Percentiles rank a stretch among this genome's conserved stretches.
Conservation (phyloP, 208 protist species). For the Naegleria fowleri region DNA sequence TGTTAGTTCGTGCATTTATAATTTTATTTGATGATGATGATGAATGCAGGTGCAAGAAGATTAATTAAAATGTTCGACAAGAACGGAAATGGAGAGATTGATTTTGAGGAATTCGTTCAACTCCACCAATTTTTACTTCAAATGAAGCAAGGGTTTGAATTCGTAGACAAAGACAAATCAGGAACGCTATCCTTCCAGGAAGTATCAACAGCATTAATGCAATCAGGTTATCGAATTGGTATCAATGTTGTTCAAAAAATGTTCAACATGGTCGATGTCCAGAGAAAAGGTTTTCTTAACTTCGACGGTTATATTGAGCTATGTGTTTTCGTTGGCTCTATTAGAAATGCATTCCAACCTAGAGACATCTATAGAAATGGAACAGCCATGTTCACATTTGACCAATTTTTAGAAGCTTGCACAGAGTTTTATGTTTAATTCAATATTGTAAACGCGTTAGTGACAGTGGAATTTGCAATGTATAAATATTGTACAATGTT, state of each 20-base stretch:
- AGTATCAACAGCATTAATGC: slow-evolving; percentile 2
- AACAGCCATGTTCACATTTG: background rate
- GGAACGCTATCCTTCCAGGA: slow-evolving; percentile 23
- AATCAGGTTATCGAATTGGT: slow-evolving; percentile 3
- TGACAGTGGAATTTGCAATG: too few relatives aligned
- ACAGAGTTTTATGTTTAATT: background rate
- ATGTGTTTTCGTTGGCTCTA: background rate
- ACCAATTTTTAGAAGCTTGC: background rate
- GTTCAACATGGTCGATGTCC: slow-evolving; percentile 20
- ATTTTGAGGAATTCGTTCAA: slow-evolving; percentile 62
- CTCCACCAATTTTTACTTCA: slow-evolving; percentile 44
- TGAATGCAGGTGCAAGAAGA: slow-evolving; percentile 65
- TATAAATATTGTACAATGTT: too few relatives aligned
- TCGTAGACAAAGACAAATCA: slow-evolving; percentile 28
- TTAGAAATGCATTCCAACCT: background rate
- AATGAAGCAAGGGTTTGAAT: slow-evolving; percentile 1
- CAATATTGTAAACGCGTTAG: too few relatives aligned
- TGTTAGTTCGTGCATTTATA: too few relatives aligned
- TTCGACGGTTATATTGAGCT: slow-evolving; percentile 22
- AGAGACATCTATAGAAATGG: background rate
- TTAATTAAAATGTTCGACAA: slow-evolving; percentile 71
- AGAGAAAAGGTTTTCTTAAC: background rate
- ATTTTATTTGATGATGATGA: too few relatives aligned
- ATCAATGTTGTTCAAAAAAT: background rate
- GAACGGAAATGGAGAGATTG: slow-evolving; percentile 57